Evolutionary conservation across 2,329 filamentous ascomycete species (phyloP).

Genomic region (Apiospora saccharicola): DNA sequence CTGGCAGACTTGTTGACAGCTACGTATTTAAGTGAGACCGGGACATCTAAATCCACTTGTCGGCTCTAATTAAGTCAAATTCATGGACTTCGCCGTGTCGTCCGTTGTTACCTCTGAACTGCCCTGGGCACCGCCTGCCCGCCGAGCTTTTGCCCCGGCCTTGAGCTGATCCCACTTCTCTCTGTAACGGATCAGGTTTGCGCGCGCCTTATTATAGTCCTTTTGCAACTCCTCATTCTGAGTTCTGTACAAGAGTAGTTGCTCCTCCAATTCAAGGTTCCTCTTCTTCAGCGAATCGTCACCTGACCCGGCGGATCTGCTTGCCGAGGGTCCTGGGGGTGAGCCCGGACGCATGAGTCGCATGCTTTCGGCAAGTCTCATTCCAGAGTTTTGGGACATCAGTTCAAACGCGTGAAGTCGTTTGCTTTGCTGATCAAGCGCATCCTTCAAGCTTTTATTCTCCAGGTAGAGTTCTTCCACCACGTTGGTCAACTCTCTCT

Average conservation of each 20-base stretch:
- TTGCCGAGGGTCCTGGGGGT: conserved; percentile 47
- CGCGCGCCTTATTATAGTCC: conserved; percentile 62
- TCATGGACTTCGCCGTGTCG: conserved; percentile 23
- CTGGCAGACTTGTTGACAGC: background rate
- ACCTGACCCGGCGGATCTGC: conserved; percentile 43
- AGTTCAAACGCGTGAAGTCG: conserved; percentile 94
- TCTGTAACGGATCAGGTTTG: conserved; percentile 64
- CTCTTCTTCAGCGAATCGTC: conserved; percentile 57
- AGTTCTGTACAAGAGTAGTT: conserved; percentile 63
- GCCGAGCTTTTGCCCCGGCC: conserved; percentile 65
- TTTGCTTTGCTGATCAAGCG: conserved; percentile 85
- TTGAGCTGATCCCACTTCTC: conserved; percentile 69
- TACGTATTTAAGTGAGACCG: background rate
- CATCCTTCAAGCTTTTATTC: conserved; percentile 84
- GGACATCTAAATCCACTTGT: background rate
- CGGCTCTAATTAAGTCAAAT: conserved; percentile 19
- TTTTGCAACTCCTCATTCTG: conserved; percentile 73
- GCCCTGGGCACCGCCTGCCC: conserved; percentile 32
- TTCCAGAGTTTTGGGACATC: conserved; percentile 85
- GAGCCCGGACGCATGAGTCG: conserved; percentile 67
- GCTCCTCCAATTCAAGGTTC: conserved; percentile 72
- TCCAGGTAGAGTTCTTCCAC: conserved; percentile 89
- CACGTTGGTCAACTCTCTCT: conserved; percentile 66
- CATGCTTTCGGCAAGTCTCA: conserved; percentile 86
- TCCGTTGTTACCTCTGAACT: conserved; percentile 28